Evolutionary conservation across 164 flowering plant genomes (phyloP), one percentile per base, ranked within the genome.

Genomic region (Aristolochia fimbriata): DNA sequence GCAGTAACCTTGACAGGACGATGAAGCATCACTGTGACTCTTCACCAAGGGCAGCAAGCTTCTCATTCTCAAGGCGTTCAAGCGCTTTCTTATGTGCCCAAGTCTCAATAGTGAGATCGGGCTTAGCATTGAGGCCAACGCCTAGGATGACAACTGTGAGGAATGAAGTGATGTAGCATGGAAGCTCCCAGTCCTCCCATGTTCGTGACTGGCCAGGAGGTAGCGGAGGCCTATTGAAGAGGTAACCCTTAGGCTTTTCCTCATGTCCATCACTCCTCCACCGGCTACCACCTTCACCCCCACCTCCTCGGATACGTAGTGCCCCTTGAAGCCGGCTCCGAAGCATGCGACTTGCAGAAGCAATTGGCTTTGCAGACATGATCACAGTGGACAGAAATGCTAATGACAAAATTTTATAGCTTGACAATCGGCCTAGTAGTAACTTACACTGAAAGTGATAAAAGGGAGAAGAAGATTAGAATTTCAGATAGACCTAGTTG

Each of bases 111-210:
- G 96, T 91, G 58, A 94, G 78, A 81, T 94, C 99, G 59, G 99
- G 99, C 80, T n/a, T n/a, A n/a, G n/a, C n/a, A n/a, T n/a, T n/a
- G n/a, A n/a, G n/a, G n/a, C n/a, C n/a, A n/a, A n/a, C n/a, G n/a
- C n/a, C n/a, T n/a, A n/a, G n/a, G n/a, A n/a, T n/a, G n/a, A n/a
- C n/a, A n/a, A n/a, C n/a, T n/a, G n/a, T n/a, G n/a, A n/a, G n/a
- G n/a, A n/a, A n/a, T n/a, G n/a, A n/a, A n/a, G n/a, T 93, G 74
- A 90, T 30, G 81, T 94, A 94, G 81, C 88, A 94, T 41, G 99
- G 99, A 1, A 91, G 80, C 72, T 94, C 99, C 99, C 99, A 94
- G 60, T 94, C 99, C 61, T 94, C 99, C 99, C 99, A 94, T 58
- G 86, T 81, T 23, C 97, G 79, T 4, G 91, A 71, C 68, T 94